Conservation (phyloP, 352 stramenopile genomes). For the Aphanomyces euteiches region DNA sequence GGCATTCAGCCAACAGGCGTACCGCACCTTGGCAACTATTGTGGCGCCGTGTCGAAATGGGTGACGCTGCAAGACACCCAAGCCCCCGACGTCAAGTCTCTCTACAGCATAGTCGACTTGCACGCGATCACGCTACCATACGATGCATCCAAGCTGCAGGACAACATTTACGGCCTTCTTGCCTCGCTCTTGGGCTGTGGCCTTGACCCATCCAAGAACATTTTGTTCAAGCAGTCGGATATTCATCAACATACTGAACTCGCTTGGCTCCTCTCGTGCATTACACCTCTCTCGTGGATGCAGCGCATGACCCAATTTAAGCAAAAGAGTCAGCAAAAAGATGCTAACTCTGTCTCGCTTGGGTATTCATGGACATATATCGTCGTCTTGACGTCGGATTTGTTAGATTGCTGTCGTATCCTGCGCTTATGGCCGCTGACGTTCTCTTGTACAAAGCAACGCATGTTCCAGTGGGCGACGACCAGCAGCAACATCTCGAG, state of each 20-base stretch:
- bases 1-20: conserved; percentile 97
- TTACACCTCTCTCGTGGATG: conserved; percentile 97
- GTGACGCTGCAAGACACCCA: conserved; percentile 88
- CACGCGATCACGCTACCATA: conserved; percentile 98
- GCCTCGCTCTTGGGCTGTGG: conserved; percentile 94
- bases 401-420: conserved; percentile 95
- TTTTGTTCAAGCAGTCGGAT: conserved; percentile 83
- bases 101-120: conserved; percentile 93
- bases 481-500: conserved; percentile 98
- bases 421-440: conserved; percentile 98
- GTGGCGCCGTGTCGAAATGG: conserved; percentile 97
- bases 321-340: conserved; percentile 90
- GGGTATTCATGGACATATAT: conserved; percentile 8
- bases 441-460: conserved; percentile 98
- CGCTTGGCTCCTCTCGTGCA: conserved; percentile 95
- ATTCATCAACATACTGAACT: conserved; percentile 91
- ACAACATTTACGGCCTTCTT: conserved; percentile 87
- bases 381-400: conserved; percentile 36
- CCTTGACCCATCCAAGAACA: conserved; percentile 67
- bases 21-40: conserved; percentile 99
- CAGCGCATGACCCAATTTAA: conserved; percentile 99
- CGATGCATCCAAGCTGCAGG: conserved; percentile 83
- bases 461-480: conserved; percentile 97
- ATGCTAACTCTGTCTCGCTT: conserved; percentile 49
- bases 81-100: conserved; percentile 28